Base-by-base conservation (phyloP, 805 yeast genomes). In the Suhomyces sp. region DNA sequence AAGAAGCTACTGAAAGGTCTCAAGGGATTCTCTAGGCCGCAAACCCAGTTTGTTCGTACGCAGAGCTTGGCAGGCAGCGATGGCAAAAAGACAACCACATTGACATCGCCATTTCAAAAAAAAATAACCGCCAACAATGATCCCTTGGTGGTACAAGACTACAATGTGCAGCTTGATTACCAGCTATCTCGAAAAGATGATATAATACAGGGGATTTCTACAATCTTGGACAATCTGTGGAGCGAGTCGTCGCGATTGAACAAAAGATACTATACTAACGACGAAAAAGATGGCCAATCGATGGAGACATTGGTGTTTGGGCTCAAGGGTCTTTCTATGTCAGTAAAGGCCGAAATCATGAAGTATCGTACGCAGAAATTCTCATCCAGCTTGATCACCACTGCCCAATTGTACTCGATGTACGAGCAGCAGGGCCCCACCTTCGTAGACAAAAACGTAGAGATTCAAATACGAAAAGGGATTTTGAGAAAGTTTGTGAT, bases 321-420 rank as follows among this genome's bases (percentile, higher is more conserved):
- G 67, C 51, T 73, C 8, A 51, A 59, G 21, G 76, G 77, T 1
- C 39, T 75, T 7, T 61, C 74, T 0, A 62, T 65, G 65, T 61
- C 57, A 29, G 59, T 60, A 2, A 73, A 73, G 54, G 76, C 72
- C 1, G 78, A 71, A 1, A 67, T 72, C 6, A 48, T 72, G 53
- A 69, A 65, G 52, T 73, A 66, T 56, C 57, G 79, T 31, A 47
- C 27, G 13, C 52, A 49, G 37, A 69, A 67, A 21, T 56, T 75
- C 1, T 81, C 83, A 0, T 63, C 55, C 13, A 73, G 75, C 8
- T 55, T 79, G 35, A 64, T 79, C 7, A 69, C 81, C 1, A 53
- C 72, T 10, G 72, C 73, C 29, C 86, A 82, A 53, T 56, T 83
- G 3, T 82, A 82, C 57, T 67, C 85, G 1, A 57, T 82, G 9